Percentiles rank a stretch among this genome's conserved stretches.
Evolutionary conservation across 208 protist species (phyloP).

Genomic region (Naegleria fowleri): DNA sequence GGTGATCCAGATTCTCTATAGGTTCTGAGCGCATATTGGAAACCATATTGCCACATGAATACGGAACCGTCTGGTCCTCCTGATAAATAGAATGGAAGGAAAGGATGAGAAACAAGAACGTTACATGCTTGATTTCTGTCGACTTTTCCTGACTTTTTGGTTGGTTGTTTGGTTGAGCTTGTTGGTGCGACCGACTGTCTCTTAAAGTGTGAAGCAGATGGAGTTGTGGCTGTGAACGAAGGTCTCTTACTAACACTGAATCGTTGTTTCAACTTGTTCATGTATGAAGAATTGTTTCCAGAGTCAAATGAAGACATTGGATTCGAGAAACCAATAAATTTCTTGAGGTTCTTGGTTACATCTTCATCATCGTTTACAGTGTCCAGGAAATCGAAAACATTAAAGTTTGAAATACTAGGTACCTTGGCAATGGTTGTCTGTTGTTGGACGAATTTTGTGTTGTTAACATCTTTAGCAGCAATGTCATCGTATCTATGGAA

Average conservation of each 20-base stretch:
- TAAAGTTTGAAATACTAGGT: background rate
- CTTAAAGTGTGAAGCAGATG: background rate
- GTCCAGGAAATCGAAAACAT: conserved; percentile 6
- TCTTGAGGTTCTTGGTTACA: background rate
- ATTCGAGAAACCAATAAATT: background rate
- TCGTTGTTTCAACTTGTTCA: background rate
- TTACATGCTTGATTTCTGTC: background rate
- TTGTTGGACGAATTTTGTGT: background rate
- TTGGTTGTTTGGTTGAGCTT: background rate
- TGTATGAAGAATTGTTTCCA: background rate
- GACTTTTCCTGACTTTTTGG: background rate
- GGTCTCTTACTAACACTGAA: background rate
- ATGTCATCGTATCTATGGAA: conserved; percentile 29
- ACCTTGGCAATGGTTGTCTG: background rate
- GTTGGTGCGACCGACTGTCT: background rate
- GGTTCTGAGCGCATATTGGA: background rate
- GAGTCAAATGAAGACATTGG: background rate
- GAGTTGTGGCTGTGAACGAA: background rate
- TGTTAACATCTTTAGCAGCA: background rate
- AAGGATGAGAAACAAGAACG: conserved; percentile 29
- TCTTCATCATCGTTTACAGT: background rate
- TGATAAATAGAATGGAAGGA: conserved; percentile 35
- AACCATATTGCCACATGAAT: conserved; percentile 29
- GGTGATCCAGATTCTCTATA: background rate
- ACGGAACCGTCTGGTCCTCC: conserved; percentile 32